Conservation (phyloP, 2,329 filamentous ascomycete species). For the Neofusicoccum sp. region DNA sequence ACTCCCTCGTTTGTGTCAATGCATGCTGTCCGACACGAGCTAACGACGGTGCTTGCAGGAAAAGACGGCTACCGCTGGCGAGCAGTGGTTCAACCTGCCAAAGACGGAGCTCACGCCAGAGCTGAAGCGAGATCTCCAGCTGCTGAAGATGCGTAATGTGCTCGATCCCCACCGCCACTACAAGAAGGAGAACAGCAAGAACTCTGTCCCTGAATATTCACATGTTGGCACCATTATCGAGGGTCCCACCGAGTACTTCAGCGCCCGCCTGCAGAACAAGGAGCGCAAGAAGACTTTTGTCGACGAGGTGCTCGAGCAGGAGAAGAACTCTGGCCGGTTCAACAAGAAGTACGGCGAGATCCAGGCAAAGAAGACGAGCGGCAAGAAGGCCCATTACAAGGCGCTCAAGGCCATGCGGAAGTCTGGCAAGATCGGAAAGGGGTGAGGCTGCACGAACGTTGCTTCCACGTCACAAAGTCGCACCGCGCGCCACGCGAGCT, state of each 20-base stretch:
- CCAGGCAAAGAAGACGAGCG: slow-evolving; percentile 76
- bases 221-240: slow-evolving; percentile 87
- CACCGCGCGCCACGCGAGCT: neutral
- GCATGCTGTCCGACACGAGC: slow-evolving; percentile 1
- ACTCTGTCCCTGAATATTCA: slow-evolving; percentile 74
- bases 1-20: neutral
- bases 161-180: slow-evolving; percentile 88
- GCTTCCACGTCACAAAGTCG: neutral
- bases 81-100: slow-evolving; percentile 84
- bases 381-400: slow-evolving; percentile 88
- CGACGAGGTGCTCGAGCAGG: slow-evolving; percentile 73
- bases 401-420: slow-evolving; percentile 63
- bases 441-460: slow-evolving; percentile 27
- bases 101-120: slow-evolving; percentile 80
- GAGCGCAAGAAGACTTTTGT: slow-evolving; percentile 84
- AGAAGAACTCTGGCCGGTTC: slow-evolving; percentile 68
- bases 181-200: slow-evolving; percentile 77
- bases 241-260: slow-evolving; percentile 85
- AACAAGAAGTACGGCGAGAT: slow-evolving; percentile 85
- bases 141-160: slow-evolving; percentile 84
- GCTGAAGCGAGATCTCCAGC: slow-evolving; percentile 83
- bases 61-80: slow-evolving; percentile 68
- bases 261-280: slow-evolving; percentile 75
- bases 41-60: slow-evolving; percentile 36
- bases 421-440: slow-evolving; percentile 31